A percentile compares a stretch with the other conserved stretches of the same genome.
phyloP scores from a whole-genome alignment of 805 yeast species.

The Wickerhamiella domercqiae region DNA sequence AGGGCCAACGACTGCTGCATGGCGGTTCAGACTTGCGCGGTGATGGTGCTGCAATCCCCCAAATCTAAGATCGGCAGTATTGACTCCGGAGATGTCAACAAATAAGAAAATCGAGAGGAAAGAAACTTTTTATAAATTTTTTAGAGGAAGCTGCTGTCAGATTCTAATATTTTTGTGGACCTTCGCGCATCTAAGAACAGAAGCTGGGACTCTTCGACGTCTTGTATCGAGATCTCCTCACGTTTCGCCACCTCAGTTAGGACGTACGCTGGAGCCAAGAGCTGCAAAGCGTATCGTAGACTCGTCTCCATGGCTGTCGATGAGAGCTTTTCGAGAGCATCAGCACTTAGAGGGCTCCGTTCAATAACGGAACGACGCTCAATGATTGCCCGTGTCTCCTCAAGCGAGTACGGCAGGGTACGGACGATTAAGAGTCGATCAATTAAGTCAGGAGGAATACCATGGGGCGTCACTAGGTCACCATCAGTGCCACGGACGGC shows the following conservation, averaged over 20 bases:
- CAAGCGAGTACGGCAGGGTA: conserved; percentile 74
- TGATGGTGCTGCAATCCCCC: conserved; percentile 65
- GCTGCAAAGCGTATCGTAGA: conserved; percentile 80
- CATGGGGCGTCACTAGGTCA: conserved; percentile 80
- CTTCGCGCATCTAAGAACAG: conserved; percentile 78
- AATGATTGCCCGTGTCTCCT: conserved; percentile 69
- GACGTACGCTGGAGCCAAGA: conserved; percentile 80
- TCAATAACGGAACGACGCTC: conserved; percentile 72
- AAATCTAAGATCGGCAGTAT: conserved; percentile 18
- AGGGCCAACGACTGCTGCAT: conserved; percentile 35
- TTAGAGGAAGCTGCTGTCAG: conserved; percentile 7
- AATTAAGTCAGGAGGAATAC: conserved; percentile 86
- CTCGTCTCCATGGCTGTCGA: conserved; percentile 62
- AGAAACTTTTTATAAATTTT: neutral
- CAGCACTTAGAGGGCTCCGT: conserved; percentile 43
- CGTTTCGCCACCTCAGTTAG: conserved; percentile 63
- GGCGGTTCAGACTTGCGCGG: conserved; percentile 75
- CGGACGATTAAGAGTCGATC: conserved; percentile 85
- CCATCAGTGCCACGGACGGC: conserved; percentile 71
- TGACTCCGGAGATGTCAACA: conserved; percentile 14
- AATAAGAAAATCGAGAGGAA: neutral
- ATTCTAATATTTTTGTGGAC: conserved; percentile 54
- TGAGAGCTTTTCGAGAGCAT: conserved; percentile 65
- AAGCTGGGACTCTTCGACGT: conserved; percentile 68
- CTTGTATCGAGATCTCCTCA: conserved; percentile 47